Base-by-base conservation (phyloP, 1,139 yeast species). In the Geotrichum cucujoidarum region DNA sequence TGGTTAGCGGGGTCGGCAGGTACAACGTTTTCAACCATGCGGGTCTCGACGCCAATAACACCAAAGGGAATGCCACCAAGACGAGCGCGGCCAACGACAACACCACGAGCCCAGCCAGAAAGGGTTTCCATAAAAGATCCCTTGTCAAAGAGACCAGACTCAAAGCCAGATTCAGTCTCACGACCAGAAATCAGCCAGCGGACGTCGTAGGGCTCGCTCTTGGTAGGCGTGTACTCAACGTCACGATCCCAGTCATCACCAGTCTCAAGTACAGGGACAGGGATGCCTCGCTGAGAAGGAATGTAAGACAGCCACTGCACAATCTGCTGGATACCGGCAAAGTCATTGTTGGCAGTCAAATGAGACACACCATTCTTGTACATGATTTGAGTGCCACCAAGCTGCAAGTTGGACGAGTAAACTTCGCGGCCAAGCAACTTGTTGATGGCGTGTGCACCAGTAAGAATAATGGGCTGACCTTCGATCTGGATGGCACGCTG, bases 1-100 rank as follows among this genome's bases (percentile, higher is more conserved):
- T 95, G 95, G 70, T 92, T 92, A 36, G 98, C 98, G 44, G 98
- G 98, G 65, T 92, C 98, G 39, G 98, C 98, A 46, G 98, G 98
- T 55, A 79, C 70, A 62, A 88, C 71, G 71, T 90, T 92, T 60
- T 94, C 97, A 56, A 94, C 80, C 45, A 83, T 75, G 65, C 95
- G 80, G 31, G 95, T 85, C 70, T 92, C 98, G 57, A 94, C 98
- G 60, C 87, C 97, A 70, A 92, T 89, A 46, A 92, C 95, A 76
- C 99, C 99, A 64, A 92, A 78, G 58, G 99, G 98, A 61, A 92
- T 89, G 75, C 99, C 99, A 60, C 98, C 98, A 48, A 94, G 76
- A 69, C 98, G 84, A 33, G 98, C 98, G 72, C 99, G 84, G 65
- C 99, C 99, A 58, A 92, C 95, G 59, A 90, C 96, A 57, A 92